Base-by-base conservation (phyloP, 768 basidiomycete genomes). In the Collybiopsis luxurians region DNA sequence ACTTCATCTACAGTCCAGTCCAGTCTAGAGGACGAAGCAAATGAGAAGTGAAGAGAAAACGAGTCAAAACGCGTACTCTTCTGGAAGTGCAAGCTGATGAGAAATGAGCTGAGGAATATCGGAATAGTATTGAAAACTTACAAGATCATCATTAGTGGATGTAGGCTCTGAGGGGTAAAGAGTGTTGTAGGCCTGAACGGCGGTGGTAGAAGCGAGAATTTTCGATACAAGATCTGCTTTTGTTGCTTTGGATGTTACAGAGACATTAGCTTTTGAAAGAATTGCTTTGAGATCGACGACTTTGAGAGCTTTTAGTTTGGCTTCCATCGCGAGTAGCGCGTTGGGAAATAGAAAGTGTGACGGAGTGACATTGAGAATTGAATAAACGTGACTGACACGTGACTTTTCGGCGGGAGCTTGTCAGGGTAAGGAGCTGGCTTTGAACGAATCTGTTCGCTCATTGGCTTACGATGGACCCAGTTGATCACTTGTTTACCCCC, bases 241-340 rank as follows among this genome's bases (percentile, higher is more conserved):
- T 66, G 80, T 87, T 5, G 81, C 76, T 66, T 84, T 85, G 63
- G 79, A 71, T 0, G 83, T 79, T 31, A 76, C 67, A 4, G 79
- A 46, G 54, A 82, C 71, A 34, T 66, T 57, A 21, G 86, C 87
- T 45, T 74, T 76, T 52, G 74, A 42, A 65, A 89, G 82, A 59
- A 89, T 80, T 56, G 81, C 76, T 64, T 74, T 83, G 69, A 90
- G 83, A 61, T 90, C 87, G 34, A 79, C 78, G 66, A 89, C 88
- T 69, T 87, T 89, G 74, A 90, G 83, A 0, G 83, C 71, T 69
- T 84, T 85, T 58, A 78, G 26, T 30, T 56, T 40, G 28, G 45
- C 44, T 17, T 48, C 55, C 53, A 54, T 43, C 11, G 24, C 53
- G 53, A 6, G 26, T 28, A n/a, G n/a, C n/a, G n/a, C n/a, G n/a